Evolutionary conservation across 768 basidiomycete species (phyloP).

Genomic region (Suillus subalutaceus): DNA sequence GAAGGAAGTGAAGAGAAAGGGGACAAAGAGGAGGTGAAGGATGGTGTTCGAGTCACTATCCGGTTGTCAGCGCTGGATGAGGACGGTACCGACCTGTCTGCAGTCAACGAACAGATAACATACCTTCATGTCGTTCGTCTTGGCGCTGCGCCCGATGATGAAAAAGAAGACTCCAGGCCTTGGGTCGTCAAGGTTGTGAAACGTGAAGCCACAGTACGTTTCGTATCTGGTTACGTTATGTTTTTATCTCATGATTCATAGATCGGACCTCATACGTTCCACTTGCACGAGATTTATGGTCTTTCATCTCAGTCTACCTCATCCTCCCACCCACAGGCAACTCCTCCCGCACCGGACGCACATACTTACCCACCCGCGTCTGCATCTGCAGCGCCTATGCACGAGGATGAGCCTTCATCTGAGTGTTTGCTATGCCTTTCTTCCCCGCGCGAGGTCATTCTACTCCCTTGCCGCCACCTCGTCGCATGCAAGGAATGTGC

Average conservation of each 20-base stretch:
- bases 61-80: constrained; percentile 81
- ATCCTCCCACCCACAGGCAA: constrained; percentile 35
- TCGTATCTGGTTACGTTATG: not conserved
- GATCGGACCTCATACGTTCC: constrained; percentile 94
- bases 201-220: constrained; percentile 78
- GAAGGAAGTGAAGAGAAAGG: constrained; percentile 44
- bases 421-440: constrained; percentile 93
- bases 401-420: constrained; percentile 73
- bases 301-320: constrained; percentile 62
- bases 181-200: constrained; percentile 95
- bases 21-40: constrained; percentile 49
- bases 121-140: constrained; percentile 85
- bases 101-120: constrained; percentile 84
- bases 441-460: constrained; percentile 86
- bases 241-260: constrained; percentile 28
- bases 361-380: constrained; percentile 52
- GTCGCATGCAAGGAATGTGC: constrained; percentile 97
- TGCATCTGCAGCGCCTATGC: constrained; percentile 29
- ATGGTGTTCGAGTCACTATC: constrained; percentile 80
- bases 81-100: constrained; percentile 64
- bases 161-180: constrained; percentile 62
- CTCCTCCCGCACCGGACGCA: constrained; percentile 39
- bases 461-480: constrained; percentile 90
- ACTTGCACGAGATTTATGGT: constrained; percentile 94
- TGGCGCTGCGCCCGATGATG: constrained; percentile 44